These are phyloP conservation scores for Mallotus repandus DNA, from an alignment of 441 rosid species.

Conservation along the genomic window DNA sequence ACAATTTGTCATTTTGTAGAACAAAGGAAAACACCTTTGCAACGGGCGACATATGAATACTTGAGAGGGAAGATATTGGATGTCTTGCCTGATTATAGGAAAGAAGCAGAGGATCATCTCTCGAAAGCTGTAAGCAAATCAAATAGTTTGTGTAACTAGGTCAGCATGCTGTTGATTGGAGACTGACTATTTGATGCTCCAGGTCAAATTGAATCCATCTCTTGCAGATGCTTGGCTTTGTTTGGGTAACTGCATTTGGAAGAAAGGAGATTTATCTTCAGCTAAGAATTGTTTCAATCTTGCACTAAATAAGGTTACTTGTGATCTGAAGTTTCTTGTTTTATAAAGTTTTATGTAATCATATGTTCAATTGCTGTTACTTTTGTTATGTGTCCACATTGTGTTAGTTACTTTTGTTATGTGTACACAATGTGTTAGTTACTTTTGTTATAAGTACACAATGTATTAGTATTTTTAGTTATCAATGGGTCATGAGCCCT, in stretches of 20 bases:
- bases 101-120: slow-evolving; percentile 83
- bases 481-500: slow-evolving; percentile 7
- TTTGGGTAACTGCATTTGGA: slow-evolving; percentile 74
- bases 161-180: slow-evolving; percentile 23
- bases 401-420: not conserved
- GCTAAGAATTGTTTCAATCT: slow-evolving; percentile 72
- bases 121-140: slow-evolving; percentile 62
- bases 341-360: not conserved
- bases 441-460: not conserved
- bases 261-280: slow-evolving; percentile 69
- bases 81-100: slow-evolving; percentile 64
- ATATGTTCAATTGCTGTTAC: not conserved
- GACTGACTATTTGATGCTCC: slow-evolving; percentile 30
- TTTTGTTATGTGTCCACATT: not conserved
- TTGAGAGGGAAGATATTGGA: slow-evolving; percentile 66
- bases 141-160: not conserved
- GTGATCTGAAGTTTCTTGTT: not conserved
- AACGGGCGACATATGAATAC: slow-evolving; percentile 56
- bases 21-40: slow-evolving; percentile 45
- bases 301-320: slow-evolving; percentile 62
- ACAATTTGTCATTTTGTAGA: slow-evolving; percentile 33
- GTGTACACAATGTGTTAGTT: too few species aligned
- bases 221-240: slow-evolving; percentile 79
- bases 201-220: slow-evolving; percentile 78
- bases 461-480: not conserved